Base-by-base conservation (phyloP, 2,329 filamentous ascomycete species). In the Aspergillus sp. region DNA sequence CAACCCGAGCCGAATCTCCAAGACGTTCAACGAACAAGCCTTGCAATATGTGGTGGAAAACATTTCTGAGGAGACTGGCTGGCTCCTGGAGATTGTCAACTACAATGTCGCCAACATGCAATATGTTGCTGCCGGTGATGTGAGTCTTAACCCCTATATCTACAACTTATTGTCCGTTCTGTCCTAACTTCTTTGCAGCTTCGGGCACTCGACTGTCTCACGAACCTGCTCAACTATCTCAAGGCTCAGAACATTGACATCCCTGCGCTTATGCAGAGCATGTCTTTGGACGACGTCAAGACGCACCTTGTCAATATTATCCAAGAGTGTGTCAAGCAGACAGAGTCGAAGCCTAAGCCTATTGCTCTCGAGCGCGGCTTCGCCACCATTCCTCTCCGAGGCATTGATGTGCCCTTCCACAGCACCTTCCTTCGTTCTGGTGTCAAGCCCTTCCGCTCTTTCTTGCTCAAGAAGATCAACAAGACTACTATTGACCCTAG, bases 401-500 rank as follows among this genome's bases (percentile, higher is more conserved):
- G 96, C 65, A 99, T 99, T 70, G 95, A 99, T 72, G 96, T 98
- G 74, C 95, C 95, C 48, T 99, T 99, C 91, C 95, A 99, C 85
- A 95, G 91, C 70, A 99, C 95, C 17, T 99, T 99, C 85, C 82
- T 99, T 80, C 91, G 96, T 58, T 97, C 92, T 41, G 96, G 95
- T 71, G 95, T 99, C 78, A 99, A 99, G 85, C 95, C 96, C 50
- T 99, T 99, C 92, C 87, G 95, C 68, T 94, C 89, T 48, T 99
- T 99, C 87, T 80, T 99, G 75, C 89, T 98, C 70, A 99, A 98
- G 91, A 99, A 99, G 87, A 98, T 99, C 82, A 92, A 98, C 85
- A 97, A 96, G 87, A 97, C 93, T 23, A 96, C 91, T 57, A 98
- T 99, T 77, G 95, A 99, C 77, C 95, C 95, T 5, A 90, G 91